Base-by-base conservation (phyloP, 441 rosid genomes). In the Dalechampia spathulata region DNA sequence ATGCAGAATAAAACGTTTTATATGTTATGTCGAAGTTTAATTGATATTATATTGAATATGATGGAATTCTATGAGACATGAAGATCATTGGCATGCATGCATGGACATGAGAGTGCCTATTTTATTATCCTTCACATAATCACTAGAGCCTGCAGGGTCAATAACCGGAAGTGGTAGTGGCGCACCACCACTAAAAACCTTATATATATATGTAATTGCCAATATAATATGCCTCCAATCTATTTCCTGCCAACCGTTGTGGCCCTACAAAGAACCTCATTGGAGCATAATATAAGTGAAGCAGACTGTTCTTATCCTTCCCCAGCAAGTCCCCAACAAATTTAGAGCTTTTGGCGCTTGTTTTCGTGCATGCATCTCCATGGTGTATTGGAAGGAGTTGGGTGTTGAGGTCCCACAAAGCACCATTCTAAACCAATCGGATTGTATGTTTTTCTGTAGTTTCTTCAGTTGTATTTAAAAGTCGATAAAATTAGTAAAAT, bases 11-110 rank as follows among this genome's bases (percentile, higher is more conserved):
- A n/a, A n/a, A n/a, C n/a, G n/a, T n/a, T n/a, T n/a, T n/a, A n/a
- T n/a, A n/a, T n/a, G n/a, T n/a, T n/a, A n/a, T n/a, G n/a, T n/a
- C n/a, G n/a, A n/a, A n/a, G n/a, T n/a, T n/a, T n/a, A 39, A 38
- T 14, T n/a, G 16, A 7, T 4, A 6, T 14, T 14, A 4, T 39
- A 7, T 14, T 37, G 11, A 5, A 23, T 53, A 21, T 67, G 66
- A 44, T 67, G 56, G 66, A 49, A 19, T 14, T 34, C 61, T 20
- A 60, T 37, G 62, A 59, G 57, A 64, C 64, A 54, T 21, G 51
- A 14, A 56, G 60, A 62, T 59, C 25, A 8, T 42, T 43, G 60
- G 19, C 52, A 45, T 63, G 72, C 75, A 59, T 67, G 66, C 65
- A 64, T 49, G 76, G 38, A 23, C 20, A 15, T 53, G 46, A 45